Percentiles rank a stretch among this genome's conserved stretches.
These are phyloP conservation scores for Phytophthora melonis DNA, from an alignment of 352 stramenopile species.

Conservation along the genomic window DNA sequence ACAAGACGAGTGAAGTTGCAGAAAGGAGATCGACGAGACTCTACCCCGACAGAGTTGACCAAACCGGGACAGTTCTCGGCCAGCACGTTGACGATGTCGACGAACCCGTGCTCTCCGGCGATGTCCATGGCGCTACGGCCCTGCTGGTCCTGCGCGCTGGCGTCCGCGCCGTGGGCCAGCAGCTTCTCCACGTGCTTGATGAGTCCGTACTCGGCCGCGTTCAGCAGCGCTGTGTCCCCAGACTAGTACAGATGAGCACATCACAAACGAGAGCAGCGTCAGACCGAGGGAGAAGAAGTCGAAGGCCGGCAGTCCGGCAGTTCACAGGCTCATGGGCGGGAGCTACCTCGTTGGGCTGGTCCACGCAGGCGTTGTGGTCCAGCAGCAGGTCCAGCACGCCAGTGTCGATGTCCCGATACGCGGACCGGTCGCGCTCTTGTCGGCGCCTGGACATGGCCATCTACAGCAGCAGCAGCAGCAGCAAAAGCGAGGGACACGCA, in stretches of 20 bases:
- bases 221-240: conserved; percentile 48
- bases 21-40: conserved; percentile 5
- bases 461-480: conserved; percentile 11
- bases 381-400: conserved; percentile 50
- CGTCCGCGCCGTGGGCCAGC: conserved; percentile 42
- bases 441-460: conserved; percentile 43
- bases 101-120: conserved; percentile 52
- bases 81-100: conserved; percentile 47
- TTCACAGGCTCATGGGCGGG: no score
- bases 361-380: conserved; percentile 38
- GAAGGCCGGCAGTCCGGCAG: no score
- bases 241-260: conserved; percentile 2
- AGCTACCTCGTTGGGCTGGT: conserved; percentile 39
- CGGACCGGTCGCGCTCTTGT: conserved; percentile 44
- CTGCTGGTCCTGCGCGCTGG: conserved; percentile 31
- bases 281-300: no score
- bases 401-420: conserved; percentile 56
- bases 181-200: conserved; percentile 62
- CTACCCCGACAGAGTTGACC: conserved; percentile 30
- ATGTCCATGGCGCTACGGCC: conserved; percentile 50
- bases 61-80: conserved; percentile 22
- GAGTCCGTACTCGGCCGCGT: conserved; percentile 52
- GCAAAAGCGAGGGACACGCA: not conserved
- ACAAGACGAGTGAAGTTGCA: not conserved
- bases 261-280: no score